Percentiles rank a stretch among this genome's conserved stretches.
These are phyloP conservation scores for Wickerhamomyces ciferrii DNA, from an alignment of 805 yeast species.

Conservation along the genomic window DNA sequence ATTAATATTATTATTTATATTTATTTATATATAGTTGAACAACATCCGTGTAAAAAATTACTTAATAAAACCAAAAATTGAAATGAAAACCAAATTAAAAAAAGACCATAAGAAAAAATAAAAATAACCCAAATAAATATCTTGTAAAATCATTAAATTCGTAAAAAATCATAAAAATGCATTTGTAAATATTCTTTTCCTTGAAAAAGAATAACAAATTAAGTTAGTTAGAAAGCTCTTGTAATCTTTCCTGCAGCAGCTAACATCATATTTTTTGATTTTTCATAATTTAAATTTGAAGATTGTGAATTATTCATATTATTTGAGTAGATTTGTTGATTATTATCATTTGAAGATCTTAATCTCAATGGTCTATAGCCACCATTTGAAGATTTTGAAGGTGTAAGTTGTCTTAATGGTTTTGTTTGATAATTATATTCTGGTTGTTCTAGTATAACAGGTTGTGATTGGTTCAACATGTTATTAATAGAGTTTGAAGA, in stretches of 20 bases:
- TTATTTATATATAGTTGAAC: neutral
- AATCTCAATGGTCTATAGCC: slow-evolving; percentile 14
- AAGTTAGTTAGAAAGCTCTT: slow-evolving; percentile 2
- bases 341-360: slow-evolving; percentile 16
- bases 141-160: neutral
- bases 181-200: no score
- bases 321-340: slow-evolving; percentile 1
- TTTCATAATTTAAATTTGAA: neutral
- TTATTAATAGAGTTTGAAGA: slow-evolving; percentile 10
- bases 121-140: neutral
- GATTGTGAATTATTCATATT: neutral
- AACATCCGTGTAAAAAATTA: neutral
- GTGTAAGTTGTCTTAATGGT: slow-evolving; percentile 1
- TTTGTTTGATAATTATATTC: neutral
- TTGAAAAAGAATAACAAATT: no score
- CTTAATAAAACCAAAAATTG: neutral
- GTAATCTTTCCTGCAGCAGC: slow-evolving; percentile 1
- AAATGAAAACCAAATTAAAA: neutral
- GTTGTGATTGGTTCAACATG: neutral
- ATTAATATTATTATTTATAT: no score
- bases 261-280: neutral
- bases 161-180: neutral
- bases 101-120: neutral
- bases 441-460: neutral
- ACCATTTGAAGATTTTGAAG: slow-evolving; percentile 2